Conservation (phyloP, 2,329 filamentous ascomycete genomes). For the Cladosporium sp. region DNA sequence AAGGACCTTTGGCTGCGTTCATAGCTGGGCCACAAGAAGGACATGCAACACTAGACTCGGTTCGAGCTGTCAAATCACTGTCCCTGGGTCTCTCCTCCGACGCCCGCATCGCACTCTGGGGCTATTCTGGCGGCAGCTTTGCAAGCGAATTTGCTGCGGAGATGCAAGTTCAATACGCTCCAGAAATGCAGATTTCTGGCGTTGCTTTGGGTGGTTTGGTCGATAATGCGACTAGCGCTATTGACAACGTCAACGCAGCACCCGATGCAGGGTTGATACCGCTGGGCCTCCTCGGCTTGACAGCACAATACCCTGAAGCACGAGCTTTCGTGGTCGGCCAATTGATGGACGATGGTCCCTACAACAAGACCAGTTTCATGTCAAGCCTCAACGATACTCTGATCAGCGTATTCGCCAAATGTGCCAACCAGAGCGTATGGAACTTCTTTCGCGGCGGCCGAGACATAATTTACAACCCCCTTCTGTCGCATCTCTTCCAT, state of each 20-base stretch:
- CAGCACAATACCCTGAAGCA: conserved; percentile 33
- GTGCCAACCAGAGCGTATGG: conserved; percentile 34
- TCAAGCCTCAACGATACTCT: conserved; percentile 24
- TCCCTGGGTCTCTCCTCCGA: conserved; percentile 21
- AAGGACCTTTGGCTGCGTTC: conserved; percentile 41
- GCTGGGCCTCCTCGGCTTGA: conserved; percentile 31
- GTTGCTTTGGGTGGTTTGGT: conserved; percentile 48
- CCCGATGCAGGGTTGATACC: conserved; percentile 31
- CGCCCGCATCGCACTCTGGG: conserved; percentile 42
- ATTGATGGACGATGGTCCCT: conserved; percentile 28
- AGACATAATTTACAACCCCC: conserved; percentile 21
- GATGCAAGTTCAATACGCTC: conserved; percentile 50
- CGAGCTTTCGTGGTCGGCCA: conserved; percentile 23
- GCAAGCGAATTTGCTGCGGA: conserved; percentile 52
- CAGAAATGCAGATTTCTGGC: conserved; percentile 48
- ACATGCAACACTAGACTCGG: conserved; percentile 41
- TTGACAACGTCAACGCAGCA: conserved; percentile 33
- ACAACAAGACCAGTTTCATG: conserved; percentile 35
- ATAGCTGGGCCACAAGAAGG: conserved; percentile 39
- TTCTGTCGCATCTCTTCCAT: conserved; percentile 27
- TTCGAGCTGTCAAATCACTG: conserved; percentile 37
- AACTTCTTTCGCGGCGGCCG: conserved; percentile 40
- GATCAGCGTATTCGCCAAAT: conserved; percentile 25
- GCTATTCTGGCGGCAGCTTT: conserved; percentile 54
- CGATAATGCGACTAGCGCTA: conserved; percentile 37